Conservation (phyloP, 1,284 basidiomycete genomes). For the Austroboletus olivaceoglutinosus region DNA sequence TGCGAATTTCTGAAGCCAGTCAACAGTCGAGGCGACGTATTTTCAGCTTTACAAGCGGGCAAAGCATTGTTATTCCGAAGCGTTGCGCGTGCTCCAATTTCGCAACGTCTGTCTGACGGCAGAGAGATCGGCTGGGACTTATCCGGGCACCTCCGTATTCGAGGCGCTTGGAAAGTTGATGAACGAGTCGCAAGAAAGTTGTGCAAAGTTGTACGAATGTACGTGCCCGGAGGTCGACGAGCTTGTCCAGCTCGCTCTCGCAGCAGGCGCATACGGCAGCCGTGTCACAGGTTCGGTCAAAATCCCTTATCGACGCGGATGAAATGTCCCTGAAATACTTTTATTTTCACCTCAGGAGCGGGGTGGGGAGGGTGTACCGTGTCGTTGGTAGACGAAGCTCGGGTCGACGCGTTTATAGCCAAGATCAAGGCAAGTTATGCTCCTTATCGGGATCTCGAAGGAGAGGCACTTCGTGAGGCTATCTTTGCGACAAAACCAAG, state of each 20-base stretch:
- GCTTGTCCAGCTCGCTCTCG: slow-evolving; percentile 57
- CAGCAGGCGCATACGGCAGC: slow-evolving; percentile 75
- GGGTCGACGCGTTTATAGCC: slow-evolving; percentile 67
- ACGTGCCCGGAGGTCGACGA: slow-evolving; percentile 77
- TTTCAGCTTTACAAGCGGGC: slow-evolving; percentile 81
- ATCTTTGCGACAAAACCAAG: slow-evolving; percentile 87
- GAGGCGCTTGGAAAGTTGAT: slow-evolving; percentile 67
- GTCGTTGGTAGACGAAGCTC: slow-evolving; percentile 70
- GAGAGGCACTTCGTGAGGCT: slow-evolving; percentile 61
- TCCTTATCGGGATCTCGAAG: slow-evolving; percentile 60
- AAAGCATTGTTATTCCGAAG: slow-evolving; percentile 75
- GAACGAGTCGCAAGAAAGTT: slow-evolving; percentile 75
- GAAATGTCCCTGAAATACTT: not conserved
- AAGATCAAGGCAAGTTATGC: slow-evolving; percentile 59
- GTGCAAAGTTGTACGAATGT: slow-evolving; percentile 69
- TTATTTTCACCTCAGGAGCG: slow-evolving; percentile 50
- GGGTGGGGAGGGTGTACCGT: slow-evolving; percentile 93
- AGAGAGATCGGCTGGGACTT: slow-evolving; percentile 14
- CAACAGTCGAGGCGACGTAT: slow-evolving; percentile 67
- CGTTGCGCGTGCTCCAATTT: slow-evolving; percentile 76
- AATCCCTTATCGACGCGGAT: not conserved
- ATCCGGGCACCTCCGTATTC: slow-evolving; percentile 32
- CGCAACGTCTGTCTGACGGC: slow-evolving; percentile 58
- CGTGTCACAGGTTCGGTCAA: slow-evolving; percentile 61
- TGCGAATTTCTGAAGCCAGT: slow-evolving; percentile 1